Percentiles rank a stretch among this genome's conserved stretches.
phyloP scores from a whole-genome alignment of 768 basidiomycete species.

The Trametes elegans region DNA sequence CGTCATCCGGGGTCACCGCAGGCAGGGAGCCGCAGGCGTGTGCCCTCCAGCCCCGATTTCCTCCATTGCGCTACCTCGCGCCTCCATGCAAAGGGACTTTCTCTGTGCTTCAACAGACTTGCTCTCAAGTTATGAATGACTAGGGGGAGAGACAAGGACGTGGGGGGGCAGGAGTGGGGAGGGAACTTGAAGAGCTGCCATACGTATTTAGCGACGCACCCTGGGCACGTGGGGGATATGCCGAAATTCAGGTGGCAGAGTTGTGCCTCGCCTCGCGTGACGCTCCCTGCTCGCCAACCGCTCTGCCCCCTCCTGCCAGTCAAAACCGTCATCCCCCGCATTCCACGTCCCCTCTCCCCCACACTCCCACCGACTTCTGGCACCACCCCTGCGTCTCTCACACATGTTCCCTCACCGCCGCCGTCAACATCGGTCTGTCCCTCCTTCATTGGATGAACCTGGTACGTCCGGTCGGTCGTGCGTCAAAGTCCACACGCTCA shows the following conservation, averaged over 20 bases:
- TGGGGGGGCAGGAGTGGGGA: neutral
- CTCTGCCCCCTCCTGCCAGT: neutral
- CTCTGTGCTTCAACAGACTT: too few species aligned
- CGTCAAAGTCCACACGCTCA: neutral
- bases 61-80: neutral
- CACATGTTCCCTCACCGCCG: slow-evolving; percentile 13
- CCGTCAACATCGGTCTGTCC: slow-evolving; percentile 11
- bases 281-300: neutral
- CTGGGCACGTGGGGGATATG: neutral
- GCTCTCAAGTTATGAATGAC: too few species aligned
- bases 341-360: neutral
- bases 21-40: too few species aligned
- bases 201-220: neutral
- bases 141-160: too few species aligned
- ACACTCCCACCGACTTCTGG: neutral
- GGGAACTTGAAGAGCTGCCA: neutral
- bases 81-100: too few species aligned
- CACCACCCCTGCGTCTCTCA: neutral
- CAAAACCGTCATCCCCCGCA: neutral
- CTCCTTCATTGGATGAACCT: slow-evolving; percentile 3
- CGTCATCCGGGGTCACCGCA: too few species aligned
- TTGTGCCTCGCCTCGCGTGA: slow-evolving; percentile 7
- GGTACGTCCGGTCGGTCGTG: neutral
- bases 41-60: neutral
- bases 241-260: slow-evolving; percentile 7